Conservation (phyloP, 495 filamentous ascomycete genomes). For the Podospora fimiseda region DNA sequence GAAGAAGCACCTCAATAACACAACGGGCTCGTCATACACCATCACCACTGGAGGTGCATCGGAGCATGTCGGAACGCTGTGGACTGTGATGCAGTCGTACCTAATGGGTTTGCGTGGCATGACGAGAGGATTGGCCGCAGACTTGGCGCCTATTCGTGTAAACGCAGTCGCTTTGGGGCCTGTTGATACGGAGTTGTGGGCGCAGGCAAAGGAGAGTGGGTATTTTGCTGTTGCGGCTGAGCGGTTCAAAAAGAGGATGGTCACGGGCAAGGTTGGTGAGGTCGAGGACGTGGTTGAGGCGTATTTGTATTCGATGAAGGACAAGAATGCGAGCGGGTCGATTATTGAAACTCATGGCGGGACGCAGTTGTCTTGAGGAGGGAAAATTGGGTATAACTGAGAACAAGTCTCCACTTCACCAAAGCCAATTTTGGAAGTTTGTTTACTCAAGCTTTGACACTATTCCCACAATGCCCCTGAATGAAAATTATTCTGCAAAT, state of each 20-base stretch:
- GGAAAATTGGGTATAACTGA: too few species aligned
- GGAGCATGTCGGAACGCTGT: constrained; percentile 15
- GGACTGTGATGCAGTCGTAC: constrained; percentile 1
- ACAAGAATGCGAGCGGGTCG: constrained; percentile 20
- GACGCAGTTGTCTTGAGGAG: constrained; percentile 3
- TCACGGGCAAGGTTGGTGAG: constrained; percentile 41
- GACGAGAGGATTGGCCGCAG: constrained; percentile 11
- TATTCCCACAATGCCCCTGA: too few species aligned
- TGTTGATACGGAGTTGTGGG: constrained; percentile 49
- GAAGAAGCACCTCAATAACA: constrained; percentile 32
- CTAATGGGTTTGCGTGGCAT: background rate
- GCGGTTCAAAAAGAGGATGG: constrained; percentile 17
- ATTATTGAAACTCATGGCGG: constrained; percentile 12
- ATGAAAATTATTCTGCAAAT: too few species aligned
- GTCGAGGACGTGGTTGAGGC: constrained; percentile 56
- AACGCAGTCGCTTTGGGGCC: constrained; percentile 37
- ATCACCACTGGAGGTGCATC: constrained; percentile 42
- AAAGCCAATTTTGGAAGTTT: too few species aligned
- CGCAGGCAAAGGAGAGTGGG: constrained; percentile 17
- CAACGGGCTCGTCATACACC: constrained; percentile 39
- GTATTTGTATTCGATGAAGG: constrained; percentile 59
- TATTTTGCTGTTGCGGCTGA: constrained; percentile 17
- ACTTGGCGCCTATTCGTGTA: constrained; percentile 10
- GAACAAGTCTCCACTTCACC: too few species aligned
- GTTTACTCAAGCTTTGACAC: too few species aligned